Percentiles rank a stretch among this genome's conserved stretches.
Evolutionary conservation across 2,329 filamentous ascomycete genomes (phyloP).

Genomic region (Gyromitra esculenta): DNA sequence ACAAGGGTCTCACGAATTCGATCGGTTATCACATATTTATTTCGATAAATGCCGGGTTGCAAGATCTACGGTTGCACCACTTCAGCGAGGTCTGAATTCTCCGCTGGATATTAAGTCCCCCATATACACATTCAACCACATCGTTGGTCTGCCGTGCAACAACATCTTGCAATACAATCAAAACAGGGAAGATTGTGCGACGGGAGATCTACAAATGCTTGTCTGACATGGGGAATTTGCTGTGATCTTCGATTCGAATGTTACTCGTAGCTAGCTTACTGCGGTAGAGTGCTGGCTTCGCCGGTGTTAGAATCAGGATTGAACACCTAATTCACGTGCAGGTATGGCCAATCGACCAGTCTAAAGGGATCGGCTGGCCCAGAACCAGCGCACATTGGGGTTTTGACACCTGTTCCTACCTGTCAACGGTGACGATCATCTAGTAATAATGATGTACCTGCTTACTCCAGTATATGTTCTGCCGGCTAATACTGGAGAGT

Average conservation of each 20-base stretch:
- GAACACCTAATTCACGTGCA: constrained; percentile 1
- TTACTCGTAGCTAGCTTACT: not conserved
- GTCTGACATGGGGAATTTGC: constrained; percentile 5
- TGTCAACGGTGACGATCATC: not conserved
- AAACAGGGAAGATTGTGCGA: constrained; percentile 18
- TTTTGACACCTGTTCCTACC: constrained; percentile 1
- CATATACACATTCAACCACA: not conserved
- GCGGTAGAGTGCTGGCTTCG: not conserved
- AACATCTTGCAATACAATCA: not conserved
- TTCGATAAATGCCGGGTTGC: not conserved
- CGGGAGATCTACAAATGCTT: constrained; percentile 30
- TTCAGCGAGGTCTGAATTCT: not conserved
- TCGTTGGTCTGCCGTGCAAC: not conserved
- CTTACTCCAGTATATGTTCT: not conserved
- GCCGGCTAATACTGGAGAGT: not conserved
- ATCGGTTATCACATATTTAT: not conserved
- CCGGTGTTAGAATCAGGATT: constrained; percentile 11
- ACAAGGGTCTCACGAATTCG: not conserved
- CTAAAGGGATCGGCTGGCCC: not conserved
- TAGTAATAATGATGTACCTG: constrained; percentile 1
- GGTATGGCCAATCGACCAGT: not conserved
- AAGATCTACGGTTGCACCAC: constrained; percentile 21
- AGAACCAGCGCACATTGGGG: not conserved
- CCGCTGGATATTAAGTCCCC: constrained; percentile 12
- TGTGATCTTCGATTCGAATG: constrained; percentile 11